These are phyloP conservation scores for Fusarium kyushuense DNA, from an alignment of 2,329 filamentous ascomycete genomes.

Conservation along the genomic window DNA sequence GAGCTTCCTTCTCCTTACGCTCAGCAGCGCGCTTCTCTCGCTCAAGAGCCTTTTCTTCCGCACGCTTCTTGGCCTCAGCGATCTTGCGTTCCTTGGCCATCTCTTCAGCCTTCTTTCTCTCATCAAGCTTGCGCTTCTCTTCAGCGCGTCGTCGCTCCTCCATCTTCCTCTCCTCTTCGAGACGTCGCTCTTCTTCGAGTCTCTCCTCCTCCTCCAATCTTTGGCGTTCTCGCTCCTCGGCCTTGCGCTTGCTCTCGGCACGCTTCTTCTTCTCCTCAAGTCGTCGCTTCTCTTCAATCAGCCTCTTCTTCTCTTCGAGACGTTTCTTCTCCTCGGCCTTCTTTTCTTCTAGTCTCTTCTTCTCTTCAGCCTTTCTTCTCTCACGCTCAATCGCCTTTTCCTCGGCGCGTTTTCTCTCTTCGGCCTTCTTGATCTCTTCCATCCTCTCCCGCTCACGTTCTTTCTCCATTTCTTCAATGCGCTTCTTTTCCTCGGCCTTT, in stretches of 20 bases:
- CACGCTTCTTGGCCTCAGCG: slow-evolving; percentile 12
- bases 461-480: slow-evolving; percentile 20
- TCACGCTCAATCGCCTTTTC: slow-evolving; percentile 9
- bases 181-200: slow-evolving; percentile 15
- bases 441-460: slow-evolving; percentile 15
- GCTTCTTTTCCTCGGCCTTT: slow-evolving; percentile 14
- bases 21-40: slow-evolving; percentile 21
- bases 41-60: slow-evolving; percentile 15
- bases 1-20: slow-evolving; percentile 30
- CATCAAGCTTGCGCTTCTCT: slow-evolving; percentile 16
- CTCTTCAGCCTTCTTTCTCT: slow-evolving; percentile 16
- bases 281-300: slow-evolving; percentile 20
- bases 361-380: slow-evolving; percentile 4
- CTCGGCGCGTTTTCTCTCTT: slow-evolving; percentile 10
- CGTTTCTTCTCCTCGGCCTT: slow-evolving; percentile 16
- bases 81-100: slow-evolving; percentile 15
- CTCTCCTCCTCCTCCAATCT: slow-evolving; percentile 20
- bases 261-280: slow-evolving; percentile 17
- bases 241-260: slow-evolving; percentile 14
- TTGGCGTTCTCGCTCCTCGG: slow-evolving; percentile 14
- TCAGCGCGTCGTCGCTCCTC: slow-evolving; percentile 20
- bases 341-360: slow-evolving; percentile 19
- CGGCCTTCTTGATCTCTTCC: slow-evolving; percentile 10
- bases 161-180: slow-evolving; percentile 23
- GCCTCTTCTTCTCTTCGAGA: slow-evolving; percentile 21